These are phyloP conservation scores for Fusarium dimerum DNA, from an alignment of 2,329 filamentous ascomycete species.

Conservation along the genomic window DNA sequence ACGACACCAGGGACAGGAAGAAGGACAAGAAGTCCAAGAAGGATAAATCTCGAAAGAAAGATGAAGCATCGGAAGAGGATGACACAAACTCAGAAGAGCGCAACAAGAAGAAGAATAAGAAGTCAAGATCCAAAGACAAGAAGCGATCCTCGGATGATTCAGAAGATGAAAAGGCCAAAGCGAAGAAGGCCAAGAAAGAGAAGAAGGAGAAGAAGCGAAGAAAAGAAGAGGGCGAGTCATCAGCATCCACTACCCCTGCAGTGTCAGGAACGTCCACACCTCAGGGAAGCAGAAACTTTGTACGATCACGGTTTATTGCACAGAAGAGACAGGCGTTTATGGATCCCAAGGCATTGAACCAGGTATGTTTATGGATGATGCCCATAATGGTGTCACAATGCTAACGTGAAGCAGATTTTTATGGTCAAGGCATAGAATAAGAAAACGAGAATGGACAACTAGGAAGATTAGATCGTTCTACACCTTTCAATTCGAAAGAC, in stretches of 20 bases:
- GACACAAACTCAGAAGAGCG: constrained; percentile 27
- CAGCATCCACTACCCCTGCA: constrained; percentile 26
- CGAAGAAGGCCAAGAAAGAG: constrained; percentile 43
- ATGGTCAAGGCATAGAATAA: constrained; percentile 58
- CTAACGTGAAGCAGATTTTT: constrained; percentile 56
- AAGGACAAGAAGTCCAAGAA: constrained; percentile 45
- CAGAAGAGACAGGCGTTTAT: constrained; percentile 84
- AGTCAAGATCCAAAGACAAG: constrained; percentile 33
- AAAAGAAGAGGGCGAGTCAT: constrained; percentile 39
- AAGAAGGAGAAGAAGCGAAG: constrained; percentile 52
- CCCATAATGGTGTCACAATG: neutral
- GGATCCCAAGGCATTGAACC: constrained; percentile 80
- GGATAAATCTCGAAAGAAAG: constrained; percentile 36
- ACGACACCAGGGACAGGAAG: constrained; percentile 27
- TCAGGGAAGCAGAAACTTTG: constrained; percentile 64
- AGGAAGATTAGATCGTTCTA: neutral
- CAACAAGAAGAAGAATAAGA: constrained; percentile 37
- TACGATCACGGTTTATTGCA: constrained; percentile 80
- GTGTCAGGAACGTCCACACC: constrained; percentile 47
- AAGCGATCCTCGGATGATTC: constrained; percentile 28
- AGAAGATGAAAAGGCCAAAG: constrained; percentile 29
- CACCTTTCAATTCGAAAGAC: neutral
- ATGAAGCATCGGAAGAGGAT: constrained; percentile 23
- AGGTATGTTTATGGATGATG: constrained; percentile 55
- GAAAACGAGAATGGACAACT: neutral